Base-by-base conservation (phyloP, 2,329 filamentous ascomycete species). In the Fonsecaea monophora region DNA sequence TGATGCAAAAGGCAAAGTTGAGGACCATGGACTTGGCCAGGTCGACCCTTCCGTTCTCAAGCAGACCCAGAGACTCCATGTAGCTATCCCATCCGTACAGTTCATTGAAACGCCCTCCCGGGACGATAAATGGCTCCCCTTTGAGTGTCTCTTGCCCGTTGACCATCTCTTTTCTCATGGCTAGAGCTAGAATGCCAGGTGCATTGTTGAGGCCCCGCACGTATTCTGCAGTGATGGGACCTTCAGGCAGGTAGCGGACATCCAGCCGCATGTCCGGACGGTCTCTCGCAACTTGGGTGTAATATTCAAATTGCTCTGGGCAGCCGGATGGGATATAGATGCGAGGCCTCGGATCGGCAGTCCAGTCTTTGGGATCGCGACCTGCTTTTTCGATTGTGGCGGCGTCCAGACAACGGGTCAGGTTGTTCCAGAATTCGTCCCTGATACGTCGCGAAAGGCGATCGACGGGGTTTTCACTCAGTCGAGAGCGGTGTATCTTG, bases 21-120 rank as follows among this genome's bases (percentile, higher is more conserved):
- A 87, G 84, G 60, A 98, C 94, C 92, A 99, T 98, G 58, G 90
- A 87, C 82, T 97, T 97, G 72, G 93, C 93, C 63, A 98, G 82
- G 74, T 97, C 89, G 25, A 92, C 88, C 66, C 92, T 89, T 76
- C 95, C 91, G 75, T 94, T 92, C 73, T 92, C 87, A 66, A 98
- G 83, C 66, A 99, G 85, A 18, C 95, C 95, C 2, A 98, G 84
- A 4, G 94, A 95, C 78, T 94, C 92, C 93, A 99, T 98, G 82
- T 98, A 99, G 77, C 93, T 97, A 80, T 99, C 95, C 95, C 95
- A 99, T 55, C 94, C 94, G 77, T 99, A 99, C 25, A 99, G 81
- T 78, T 99, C 95, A 79, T 99, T 99, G 88, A 99, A 99, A 35
- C 95, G 88, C 30, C 95, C 95, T 67, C 95, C 95, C 0, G 95